Base-by-base conservation (phyloP, 108 stramenopile genomes). In the Cylindrotheca fusiformis region DNA sequence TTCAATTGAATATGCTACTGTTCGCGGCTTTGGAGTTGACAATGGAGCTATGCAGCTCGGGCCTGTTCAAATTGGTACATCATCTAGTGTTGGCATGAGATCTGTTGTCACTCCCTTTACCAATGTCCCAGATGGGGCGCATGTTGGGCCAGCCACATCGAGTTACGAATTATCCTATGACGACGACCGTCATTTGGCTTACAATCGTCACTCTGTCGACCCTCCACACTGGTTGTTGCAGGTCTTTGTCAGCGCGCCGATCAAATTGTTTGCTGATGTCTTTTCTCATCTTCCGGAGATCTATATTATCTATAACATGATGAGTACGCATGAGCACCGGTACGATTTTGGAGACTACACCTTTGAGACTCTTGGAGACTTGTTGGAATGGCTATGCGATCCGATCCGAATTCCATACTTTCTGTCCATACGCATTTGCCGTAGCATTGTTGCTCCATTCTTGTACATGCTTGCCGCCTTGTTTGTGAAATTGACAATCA, bases 91-190 rank as follows among this genome's bases (percentile, higher is more conserved):
- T 24, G 82, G 85, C 26, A 41, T 74, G 17, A 69, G 75, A 30
- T 81, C 82, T 10, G 69, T 87, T n/a, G 77, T 87, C 0, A 77
- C 82, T 45, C 85, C 85, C 29, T 75, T 50, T 56, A 82, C 82
- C 2, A 52, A 30, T 27, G 69, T 81, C 19, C 76, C 76, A 48
- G 20, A 59, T 25, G 30, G 62, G 27, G 30, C 68, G 0, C 77
- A 80, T 61, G 50, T 82, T 20, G 80, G 78, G 31, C 78, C 84
- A 36, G 71, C 33, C 14, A 61, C 78, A 14, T 74, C 75, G n/a
- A 78, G 70, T 20, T 80, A 85, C 47, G 80, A 77, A 55, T 22
- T 78, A 18, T 50, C 53, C 12, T 45, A 71, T 57, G 48, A 65
- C 59, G 68, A 67, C 60, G 48, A 52, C 27, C 26, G 62, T 4